Evolutionary conservation across 2,329 filamentous ascomycete genomes (phyloP).

Genomic region (Hypoxylon sp.): DNA sequence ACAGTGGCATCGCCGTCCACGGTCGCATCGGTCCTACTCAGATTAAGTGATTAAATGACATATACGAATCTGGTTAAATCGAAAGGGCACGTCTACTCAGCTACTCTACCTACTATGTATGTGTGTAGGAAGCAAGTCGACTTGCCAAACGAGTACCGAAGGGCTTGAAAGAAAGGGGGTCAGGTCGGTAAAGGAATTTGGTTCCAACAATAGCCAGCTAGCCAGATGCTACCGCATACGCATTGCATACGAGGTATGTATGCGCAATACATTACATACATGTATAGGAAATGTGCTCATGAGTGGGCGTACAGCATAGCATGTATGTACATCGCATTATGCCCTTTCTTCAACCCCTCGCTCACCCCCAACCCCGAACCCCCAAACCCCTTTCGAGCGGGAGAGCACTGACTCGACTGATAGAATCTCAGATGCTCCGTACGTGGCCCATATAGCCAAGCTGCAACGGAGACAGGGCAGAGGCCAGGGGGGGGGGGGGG

Average conservation of each 20-base stretch:
- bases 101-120: too few species aligned
- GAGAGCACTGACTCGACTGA: too few species aligned
- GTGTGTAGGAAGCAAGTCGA: too few species aligned
- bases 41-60: constrained; percentile 21
- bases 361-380: too few species aligned
- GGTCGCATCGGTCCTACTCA: constrained; percentile 29
- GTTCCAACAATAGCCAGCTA: constrained; percentile 12
- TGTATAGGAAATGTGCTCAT: too few species aligned
- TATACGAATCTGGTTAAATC: constrained; percentile 28
- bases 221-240: background rate
- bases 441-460: constrained; percentile 28
- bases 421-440: constrained; percentile 15
- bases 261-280: too few species aligned
- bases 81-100: constrained; percentile 8
- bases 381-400: background rate
- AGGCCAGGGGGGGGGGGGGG: too few species aligned
- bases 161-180: constrained; percentile 17
- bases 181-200: constrained; percentile 20
- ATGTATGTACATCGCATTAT: background rate
- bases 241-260: too few species aligned
- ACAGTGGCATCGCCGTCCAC: constrained; percentile 21
- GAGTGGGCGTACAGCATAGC: background rate
- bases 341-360: constrained; percentile 1
- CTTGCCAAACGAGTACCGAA: constrained; percentile 10
- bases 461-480: constrained; percentile 27